A percentile compares a stretch with the other conserved stretches of the same genome.
Conservation (phyloP, 345 rosid genomes). For the Microcos paniculata region DNA sequence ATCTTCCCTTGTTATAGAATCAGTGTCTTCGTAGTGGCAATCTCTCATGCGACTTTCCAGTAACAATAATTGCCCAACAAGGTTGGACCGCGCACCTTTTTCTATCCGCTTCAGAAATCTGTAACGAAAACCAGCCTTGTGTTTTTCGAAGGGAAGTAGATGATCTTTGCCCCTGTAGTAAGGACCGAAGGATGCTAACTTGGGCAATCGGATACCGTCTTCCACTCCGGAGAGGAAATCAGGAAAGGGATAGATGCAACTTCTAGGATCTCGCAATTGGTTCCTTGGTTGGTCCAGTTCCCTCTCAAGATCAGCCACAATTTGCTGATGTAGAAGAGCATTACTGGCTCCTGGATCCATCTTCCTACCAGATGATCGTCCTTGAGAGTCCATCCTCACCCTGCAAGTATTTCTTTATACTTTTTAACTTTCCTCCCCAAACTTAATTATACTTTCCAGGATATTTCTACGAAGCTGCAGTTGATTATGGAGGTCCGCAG, state of each 20-base stretch:
- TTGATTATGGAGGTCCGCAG: too few species aligned
- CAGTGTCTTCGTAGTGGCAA: too few species aligned
- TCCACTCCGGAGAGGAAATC: neutral
- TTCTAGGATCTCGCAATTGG: too few species aligned
- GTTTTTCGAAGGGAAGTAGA: neutral
- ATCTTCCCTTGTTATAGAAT: too few species aligned
- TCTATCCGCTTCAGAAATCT: neutral
- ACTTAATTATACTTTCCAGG: too few species aligned
- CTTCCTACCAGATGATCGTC: neutral
- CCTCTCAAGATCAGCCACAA: neutral
- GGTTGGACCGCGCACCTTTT: neutral
- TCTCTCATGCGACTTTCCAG: too few species aligned
- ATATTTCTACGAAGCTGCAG: too few species aligned
- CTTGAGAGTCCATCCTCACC: too few species aligned
- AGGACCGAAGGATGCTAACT: constrained; percentile 10
- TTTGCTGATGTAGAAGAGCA: neutral
- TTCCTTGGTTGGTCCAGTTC: too few species aligned
- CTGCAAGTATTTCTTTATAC: too few species aligned
- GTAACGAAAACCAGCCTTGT: neutral
- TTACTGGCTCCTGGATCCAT: neutral
- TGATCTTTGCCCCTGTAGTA: neutral
- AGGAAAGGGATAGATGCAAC: neutral
- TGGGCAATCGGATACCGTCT: neutral
- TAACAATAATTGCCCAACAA: too few species aligned
- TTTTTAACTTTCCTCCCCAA: too few species aligned